Evolutionary conservation across 2,329 filamentous ascomycete genomes (phyloP).

Genomic region (Aspergillus ustus): DNA sequence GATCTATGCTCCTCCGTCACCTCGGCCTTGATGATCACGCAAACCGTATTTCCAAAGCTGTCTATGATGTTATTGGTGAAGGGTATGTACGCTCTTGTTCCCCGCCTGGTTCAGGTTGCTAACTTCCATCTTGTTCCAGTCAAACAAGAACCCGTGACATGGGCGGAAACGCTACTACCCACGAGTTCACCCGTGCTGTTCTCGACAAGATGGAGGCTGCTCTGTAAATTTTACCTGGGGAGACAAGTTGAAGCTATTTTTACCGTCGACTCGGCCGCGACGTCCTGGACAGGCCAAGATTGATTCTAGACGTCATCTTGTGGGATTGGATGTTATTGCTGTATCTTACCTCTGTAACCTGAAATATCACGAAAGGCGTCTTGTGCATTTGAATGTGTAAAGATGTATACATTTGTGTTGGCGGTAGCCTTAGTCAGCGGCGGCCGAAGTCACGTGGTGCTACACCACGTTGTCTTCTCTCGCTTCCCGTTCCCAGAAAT

Average conservation of each 20-base stretch:
- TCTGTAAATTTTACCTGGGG: conserved; percentile 53
- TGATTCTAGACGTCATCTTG: conserved; percentile 21
- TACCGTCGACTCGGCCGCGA: conserved; percentile 31
- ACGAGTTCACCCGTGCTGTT: conserved; percentile 94
- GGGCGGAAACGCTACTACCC: conserved; percentile 86
- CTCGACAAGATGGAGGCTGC: conserved; percentile 89
- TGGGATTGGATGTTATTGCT: conserved; percentile 22
- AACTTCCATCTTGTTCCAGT: conserved; percentile 54
- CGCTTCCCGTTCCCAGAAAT: no score
- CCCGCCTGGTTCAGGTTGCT: conserved; percentile 35
- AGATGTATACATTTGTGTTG: no score
- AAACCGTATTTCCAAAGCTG: conserved; percentile 89
- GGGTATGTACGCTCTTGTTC: conserved; percentile 64
- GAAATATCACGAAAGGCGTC: conserved; percentile 29
- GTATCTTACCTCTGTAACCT: conserved; percentile 36
- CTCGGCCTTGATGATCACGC: conserved; percentile 97
- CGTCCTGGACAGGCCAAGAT: conserved; percentile 23
- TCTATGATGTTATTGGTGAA: conserved; percentile 82
- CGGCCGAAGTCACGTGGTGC: no score
- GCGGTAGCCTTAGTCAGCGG: no score
- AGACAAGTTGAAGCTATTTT: conserved; percentile 16
- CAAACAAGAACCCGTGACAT: conserved; percentile 91
- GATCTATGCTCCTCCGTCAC: conserved; percentile 96
- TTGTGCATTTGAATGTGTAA: conserved; percentile 26
- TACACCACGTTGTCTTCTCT: no score